phyloP scores from a whole-genome alignment of 2,329 filamentous ascomycete genomes.

The Ceratocystis huliohia region DNA sequence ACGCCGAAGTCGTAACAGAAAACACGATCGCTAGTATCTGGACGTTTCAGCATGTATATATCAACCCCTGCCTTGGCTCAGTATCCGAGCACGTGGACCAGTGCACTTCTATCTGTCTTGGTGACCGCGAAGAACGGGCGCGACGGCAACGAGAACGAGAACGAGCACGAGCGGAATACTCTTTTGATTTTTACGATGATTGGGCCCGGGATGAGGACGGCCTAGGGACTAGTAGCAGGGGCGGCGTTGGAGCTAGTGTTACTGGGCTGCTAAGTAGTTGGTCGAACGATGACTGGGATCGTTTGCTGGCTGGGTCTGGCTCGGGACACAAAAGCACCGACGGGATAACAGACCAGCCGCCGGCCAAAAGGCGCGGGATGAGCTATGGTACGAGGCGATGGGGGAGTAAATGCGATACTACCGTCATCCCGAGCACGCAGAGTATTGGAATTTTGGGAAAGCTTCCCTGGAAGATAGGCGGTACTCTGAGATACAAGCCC shows the following conservation, averaged over 20 bases:
- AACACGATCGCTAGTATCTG: constrained; percentile 85
- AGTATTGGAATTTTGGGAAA: constrained; percentile 74
- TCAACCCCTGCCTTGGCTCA: constrained; percentile 65
- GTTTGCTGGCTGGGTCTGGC: constrained; percentile 60
- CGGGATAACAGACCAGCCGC: constrained; percentile 45
- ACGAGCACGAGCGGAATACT: constrained; percentile 57
- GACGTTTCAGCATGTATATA: constrained; percentile 73
- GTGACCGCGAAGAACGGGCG: constrained; percentile 59
- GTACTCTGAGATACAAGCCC: constrained; percentile 74
- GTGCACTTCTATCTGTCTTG: constrained; percentile 58
- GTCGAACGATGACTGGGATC: constrained; percentile 75
- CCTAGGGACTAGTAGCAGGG: constrained; percentile 33
- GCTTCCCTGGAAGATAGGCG: constrained; percentile 73
- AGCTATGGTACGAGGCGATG: constrained; percentile 62
- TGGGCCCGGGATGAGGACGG: constrained; percentile 57
- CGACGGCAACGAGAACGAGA: constrained; percentile 55
- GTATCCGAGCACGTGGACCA: constrained; percentile 55
- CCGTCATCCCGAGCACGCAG: constrained; percentile 77
- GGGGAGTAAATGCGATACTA: constrained; percentile 60
- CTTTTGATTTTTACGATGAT: constrained; percentile 96
- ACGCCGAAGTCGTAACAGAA: constrained; percentile 80
- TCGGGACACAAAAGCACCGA: constrained; percentile 12
- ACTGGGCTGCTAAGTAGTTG: constrained; percentile 57
- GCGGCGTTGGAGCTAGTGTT: constrained; percentile 23
- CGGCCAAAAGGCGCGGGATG: constrained; percentile 67